Base-by-base conservation (phyloP, 2,329 filamentous ascomycete genomes). In the Chaetomium strumarium region DNA sequence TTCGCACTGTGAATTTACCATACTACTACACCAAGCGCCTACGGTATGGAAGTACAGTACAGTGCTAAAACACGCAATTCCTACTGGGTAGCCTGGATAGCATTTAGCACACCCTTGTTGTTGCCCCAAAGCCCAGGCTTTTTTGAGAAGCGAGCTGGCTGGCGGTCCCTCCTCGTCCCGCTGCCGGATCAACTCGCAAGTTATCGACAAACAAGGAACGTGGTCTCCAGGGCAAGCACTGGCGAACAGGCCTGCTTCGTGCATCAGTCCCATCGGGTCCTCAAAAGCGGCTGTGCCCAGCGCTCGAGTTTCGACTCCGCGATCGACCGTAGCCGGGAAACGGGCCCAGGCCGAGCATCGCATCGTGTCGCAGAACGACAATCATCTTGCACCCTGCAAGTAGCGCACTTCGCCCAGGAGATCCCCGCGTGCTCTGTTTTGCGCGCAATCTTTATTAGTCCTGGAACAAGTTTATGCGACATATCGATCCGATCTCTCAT, bases 341-440 rank as follows among this genome's bases (percentile, higher is more conserved):
- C 44, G 50, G 55, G 47, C 40, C 49, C 47, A 38, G 52, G 46
- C 51, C 51, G 20, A 29, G 24, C 33, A 16, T 12, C 29, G 55
- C 52, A 58, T 55, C 55, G 53, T 55, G 55, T 57, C 57, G 55
- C 55, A 59, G 57, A 43, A 56, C 38, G 51, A 30, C 42, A 53
- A 54, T 47, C 52, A 43, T 47, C 46, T 36, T 30, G 33, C 51
- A 20, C 40, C 20, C 37, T 47, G 17, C 51, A 16, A 41, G 19
- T 30, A 31, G 39, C 49, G 31, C 37, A 49, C 33, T 41, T 49
- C 20, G 20, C 20, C 29, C 33, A 13, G 38, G 44, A 41, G 29
- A 37, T 37, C 36, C 17, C 46, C 46, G 45, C 51, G 51, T 53
- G 41, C 31, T 24, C 10, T 34, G 46, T 48, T 39, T 30, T 38